These are phyloP conservation scores for Penicillium waksmanii DNA, from an alignment of 495 filamentous ascomycete species.

Conservation along the genomic window DNA sequence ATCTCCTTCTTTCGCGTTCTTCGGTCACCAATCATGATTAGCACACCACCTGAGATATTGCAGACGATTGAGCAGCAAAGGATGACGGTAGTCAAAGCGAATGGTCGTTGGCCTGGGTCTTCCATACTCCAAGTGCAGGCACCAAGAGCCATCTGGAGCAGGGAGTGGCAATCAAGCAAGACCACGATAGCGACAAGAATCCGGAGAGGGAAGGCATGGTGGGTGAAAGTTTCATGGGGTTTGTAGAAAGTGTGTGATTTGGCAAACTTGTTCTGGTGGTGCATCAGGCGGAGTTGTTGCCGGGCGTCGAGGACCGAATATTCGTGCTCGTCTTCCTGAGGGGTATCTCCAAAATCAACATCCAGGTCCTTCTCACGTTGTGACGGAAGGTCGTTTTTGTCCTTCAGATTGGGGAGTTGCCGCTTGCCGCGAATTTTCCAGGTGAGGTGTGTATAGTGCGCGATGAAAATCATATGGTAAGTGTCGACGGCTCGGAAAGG, in stretches of 20 bases:
- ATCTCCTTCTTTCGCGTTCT: slow-evolving; percentile 82
- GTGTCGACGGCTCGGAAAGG: slow-evolving; percentile 79
- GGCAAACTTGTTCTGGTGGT: slow-evolving; percentile 75
- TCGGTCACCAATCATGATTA: slow-evolving; percentile 74
- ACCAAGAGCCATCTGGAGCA: slow-evolving; percentile 76
- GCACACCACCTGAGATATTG: slow-evolving; percentile 70
- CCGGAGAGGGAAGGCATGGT: slow-evolving; percentile 74
- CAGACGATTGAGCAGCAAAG: slow-evolving; percentile 74
- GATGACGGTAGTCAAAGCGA: slow-evolving; percentile 76
- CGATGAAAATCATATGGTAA: slow-evolving; percentile 78
- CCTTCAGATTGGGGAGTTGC: slow-evolving; percentile 62
- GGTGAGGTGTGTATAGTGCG: slow-evolving; percentile 67
- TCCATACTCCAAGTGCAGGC: slow-evolving; percentile 74
- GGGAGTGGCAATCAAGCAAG: slow-evolving; percentile 73
- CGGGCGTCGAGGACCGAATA: slow-evolving; percentile 63
- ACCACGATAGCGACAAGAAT: slow-evolving; percentile 72
- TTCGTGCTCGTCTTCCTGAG: slow-evolving; percentile 47
- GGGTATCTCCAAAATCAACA: slow-evolving; percentile 45
- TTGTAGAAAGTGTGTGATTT: slow-evolving; percentile 84
- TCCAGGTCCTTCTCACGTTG: slow-evolving; percentile 50
- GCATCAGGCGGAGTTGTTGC: slow-evolving; percentile 64
- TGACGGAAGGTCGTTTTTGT: slow-evolving; percentile 72
- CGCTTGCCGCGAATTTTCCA: slow-evolving; percentile 70
- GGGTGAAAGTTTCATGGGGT: slow-evolving; percentile 79
- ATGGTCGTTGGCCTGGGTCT: slow-evolving; percentile 58